A percentile compares a stretch with the other conserved stretches of the same genome.
Conservation (phyloP, 345 rosid genomes). For the Bruguiera parviflora region DNA sequence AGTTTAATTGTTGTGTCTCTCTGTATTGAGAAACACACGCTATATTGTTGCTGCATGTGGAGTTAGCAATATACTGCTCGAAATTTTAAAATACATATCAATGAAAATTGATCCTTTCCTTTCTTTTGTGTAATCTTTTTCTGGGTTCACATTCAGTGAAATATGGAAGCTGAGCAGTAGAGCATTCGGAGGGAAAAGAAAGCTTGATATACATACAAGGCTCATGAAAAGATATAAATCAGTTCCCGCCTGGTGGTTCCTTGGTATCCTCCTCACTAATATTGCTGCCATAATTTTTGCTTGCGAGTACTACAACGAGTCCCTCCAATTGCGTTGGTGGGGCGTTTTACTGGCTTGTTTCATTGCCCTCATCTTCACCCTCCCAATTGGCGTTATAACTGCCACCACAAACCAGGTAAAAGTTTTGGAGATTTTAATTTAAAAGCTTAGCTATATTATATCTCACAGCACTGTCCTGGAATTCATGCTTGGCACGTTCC, state of each 20-base stretch:
- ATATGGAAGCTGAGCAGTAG: constrained; percentile 53
- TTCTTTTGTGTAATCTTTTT: background rate
- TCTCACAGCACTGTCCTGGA: too few species aligned
- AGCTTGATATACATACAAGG: constrained; percentile 69
- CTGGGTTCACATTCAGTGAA: constrained; percentile 37
- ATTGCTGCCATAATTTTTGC: constrained; percentile 50
- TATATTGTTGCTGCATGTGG: background rate
- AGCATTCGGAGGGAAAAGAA: constrained; percentile 47
- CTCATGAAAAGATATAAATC: constrained; percentile 67
- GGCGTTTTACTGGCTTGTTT: constrained; percentile 76
- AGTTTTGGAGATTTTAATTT: background rate
- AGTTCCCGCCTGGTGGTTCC: constrained; percentile 83
- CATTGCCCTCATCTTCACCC: constrained; percentile 72
- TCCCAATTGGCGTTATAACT: constrained; percentile 65
- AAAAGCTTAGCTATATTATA: too few species aligned
- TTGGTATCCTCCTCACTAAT: constrained; percentile 45
- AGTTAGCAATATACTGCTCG: background rate
- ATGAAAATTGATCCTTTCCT: background rate
- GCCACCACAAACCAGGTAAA: constrained; percentile 72
- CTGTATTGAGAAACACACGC: background rate
- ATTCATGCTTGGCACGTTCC: too few species aligned
- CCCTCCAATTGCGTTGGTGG: constrained; percentile 93
- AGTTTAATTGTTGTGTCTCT: background rate
- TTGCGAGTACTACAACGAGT: constrained; percentile 50
- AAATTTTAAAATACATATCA: background rate